These are phyloP conservation scores for Botrytis cinerea DNA, from an alignment of 2,329 filamentous ascomycete genomes.

Conservation along the genomic window DNA sequence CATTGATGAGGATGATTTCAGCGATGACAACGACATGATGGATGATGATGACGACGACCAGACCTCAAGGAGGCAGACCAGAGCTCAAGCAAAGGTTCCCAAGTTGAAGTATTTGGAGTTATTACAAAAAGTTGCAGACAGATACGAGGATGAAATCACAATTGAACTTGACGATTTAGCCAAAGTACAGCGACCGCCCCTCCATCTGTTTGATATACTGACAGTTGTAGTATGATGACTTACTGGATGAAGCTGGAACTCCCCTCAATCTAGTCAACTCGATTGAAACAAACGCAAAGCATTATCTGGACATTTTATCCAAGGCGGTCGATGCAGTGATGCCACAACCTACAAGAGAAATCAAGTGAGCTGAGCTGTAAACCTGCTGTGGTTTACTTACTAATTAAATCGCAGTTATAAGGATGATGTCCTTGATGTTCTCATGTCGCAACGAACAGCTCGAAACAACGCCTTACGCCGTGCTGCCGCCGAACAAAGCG, in stretches of 20 bases:
- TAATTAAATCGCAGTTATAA: conserved; percentile 67
- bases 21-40: conserved; percentile 92
- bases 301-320: conserved; percentile 91
- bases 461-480: conserved; percentile 77
- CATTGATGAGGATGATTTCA: conserved; percentile 82
- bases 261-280: conserved; percentile 72
- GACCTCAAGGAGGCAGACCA: conserved; percentile 47
- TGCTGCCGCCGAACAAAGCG: conserved; percentile 64
- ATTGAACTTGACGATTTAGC: conserved; percentile 89
- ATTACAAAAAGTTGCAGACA: conserved; percentile 83
- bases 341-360: conserved; percentile 74
- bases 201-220: conserved; percentile 40
- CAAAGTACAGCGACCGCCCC: conserved; percentile 53
- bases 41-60: conserved; percentile 75
- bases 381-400: background rate
- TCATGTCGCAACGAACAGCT: conserved; percentile 87
- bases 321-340: conserved; percentile 84
- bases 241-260: conserved; percentile 59
- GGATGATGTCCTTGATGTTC: conserved; percentile 93
- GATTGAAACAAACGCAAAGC: conserved; percentile 87
- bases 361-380: conserved; percentile 59
- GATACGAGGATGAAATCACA: conserved; percentile 72
- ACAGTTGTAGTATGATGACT: conserved; percentile 65
- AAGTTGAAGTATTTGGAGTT: conserved; percentile 87
- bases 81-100: conserved; percentile 55